Evolutionary conservation across 2,329 filamentous ascomycete species (phyloP), one percentile per base, ranked within the genome.

Genomic region (Elsinoe arachidis): DNA sequence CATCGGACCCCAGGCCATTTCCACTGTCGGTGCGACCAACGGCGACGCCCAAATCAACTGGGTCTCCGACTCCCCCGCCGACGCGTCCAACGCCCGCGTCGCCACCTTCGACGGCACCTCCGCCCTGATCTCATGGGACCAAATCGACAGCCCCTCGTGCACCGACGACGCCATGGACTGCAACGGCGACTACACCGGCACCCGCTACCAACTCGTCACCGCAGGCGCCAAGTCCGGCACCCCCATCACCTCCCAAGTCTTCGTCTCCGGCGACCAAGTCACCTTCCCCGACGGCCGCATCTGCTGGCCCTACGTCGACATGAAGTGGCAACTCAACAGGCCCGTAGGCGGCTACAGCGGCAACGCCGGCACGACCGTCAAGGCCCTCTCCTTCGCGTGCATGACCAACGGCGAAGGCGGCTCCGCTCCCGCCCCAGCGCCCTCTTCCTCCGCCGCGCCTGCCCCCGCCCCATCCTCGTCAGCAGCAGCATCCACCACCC

Each of bases 231-330:
- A 76, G 65, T 70, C 82, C 35, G 81, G 80, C 17, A 69, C 73
- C 14, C 68, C 78, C 1, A 63, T 83, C 58, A 73, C 72, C 56
- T 76, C 74, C n/a, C 74, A 67, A 11, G 76, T 78, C n/a, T 81
- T 75, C 63, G 79, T 85, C 46, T 78, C 81, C 6, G 82, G 82
- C 38, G 82, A 85, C 63, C 82, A 84, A 74, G 80, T 81, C 10
- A 82, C 78, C 33, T 78, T 82, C 72, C 63, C 69, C n/a, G 78
- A 82, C 59, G 78, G 78, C 19, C 73, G 78, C 49, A 74, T 85
- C 63, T 84, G 82, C 74, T 85, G 80, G 80, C 80, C 80, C 23
- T 83, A 82, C 61, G 78, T 81, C 55, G 72, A 72, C 66, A 80
- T 81, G 78, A 71, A 71, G 34, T 82, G 80, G 80, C 69, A 72